Evolutionary conservation across 371 early-diverging fungal genomes (phyloP), one percentile per base, ranked within the genome.

Genomic region (Umbelopsis sp.): DNA sequence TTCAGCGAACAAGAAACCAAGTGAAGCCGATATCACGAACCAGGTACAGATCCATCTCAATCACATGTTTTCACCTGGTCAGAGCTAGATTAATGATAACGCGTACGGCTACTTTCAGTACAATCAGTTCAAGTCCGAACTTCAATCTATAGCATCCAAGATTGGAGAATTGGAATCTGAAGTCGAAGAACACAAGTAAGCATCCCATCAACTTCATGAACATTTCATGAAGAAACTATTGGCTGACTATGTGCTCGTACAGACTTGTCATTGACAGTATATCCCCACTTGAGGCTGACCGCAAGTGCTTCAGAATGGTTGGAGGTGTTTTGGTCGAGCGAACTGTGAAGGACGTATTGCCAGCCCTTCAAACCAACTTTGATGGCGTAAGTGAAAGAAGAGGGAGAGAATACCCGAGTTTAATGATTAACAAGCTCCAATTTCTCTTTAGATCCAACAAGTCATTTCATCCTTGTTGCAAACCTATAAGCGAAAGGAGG

Each of bases 221-320:
- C 3, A 18, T 18, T 9, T 4, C 7, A 66, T n/a, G 11, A 67
- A 44, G 22, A 4, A 24, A 14, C 20, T 18, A 41, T 18, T 46
- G 41, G 52, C 32, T 37, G 20, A 62, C 32, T 25, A 18, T 53
- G 16, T 65, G 20, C 66, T 24, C n/a, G 20, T 18, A 14, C 74
- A 95, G 94, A 65, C 88, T 96, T 63, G 98, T 98, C 11, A 91
- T 97, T 71, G 96, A 98, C 65, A 96, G 97, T 16, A 89, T 98
- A 69, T 76, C 85, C 38, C 94, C 94, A 25, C 82, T 97, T 73
- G 87, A 91, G 44, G 83, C 77, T 45, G 91, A 89, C 65, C 89
- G 98, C 67, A 97, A 95, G 80, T 96, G 97, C 75, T 96, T 94
- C 81, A 88, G 97, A 51, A 83, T 97, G 76, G 89, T 98, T 48